Conservation (phyloP, 345 rosid genomes). For the Rhodamnia rubescens region DNA sequence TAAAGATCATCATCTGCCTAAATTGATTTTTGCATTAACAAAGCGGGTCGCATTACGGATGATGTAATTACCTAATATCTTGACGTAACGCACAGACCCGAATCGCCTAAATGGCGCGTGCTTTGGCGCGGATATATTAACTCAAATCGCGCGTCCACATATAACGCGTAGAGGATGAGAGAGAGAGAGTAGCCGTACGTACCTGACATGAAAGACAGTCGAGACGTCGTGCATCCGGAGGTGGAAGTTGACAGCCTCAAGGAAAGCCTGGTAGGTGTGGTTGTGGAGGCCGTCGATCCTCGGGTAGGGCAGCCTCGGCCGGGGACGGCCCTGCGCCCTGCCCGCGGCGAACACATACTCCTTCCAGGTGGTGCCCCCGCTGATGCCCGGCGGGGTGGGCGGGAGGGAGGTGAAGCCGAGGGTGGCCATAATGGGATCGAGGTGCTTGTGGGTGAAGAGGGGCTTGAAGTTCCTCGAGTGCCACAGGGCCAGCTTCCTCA, state of each 20-base stretch:
- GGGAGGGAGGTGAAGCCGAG: conserved; percentile 32
- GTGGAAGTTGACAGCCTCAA: conserved; percentile 43
- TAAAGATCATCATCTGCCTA: background rate
- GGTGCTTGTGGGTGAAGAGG: conserved; percentile 33
- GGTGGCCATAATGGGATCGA: conserved; percentile 32
- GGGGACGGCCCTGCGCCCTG: background rate
- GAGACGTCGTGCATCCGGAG: conserved; percentile 24
- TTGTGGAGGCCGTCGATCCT: conserved; percentile 47
- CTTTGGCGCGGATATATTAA: background rate
- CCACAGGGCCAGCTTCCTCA: conserved; percentile 39
- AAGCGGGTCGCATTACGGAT: background rate
- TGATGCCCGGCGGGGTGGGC: background rate
- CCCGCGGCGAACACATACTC: conserved; percentile 19
- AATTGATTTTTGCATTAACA: background rate
- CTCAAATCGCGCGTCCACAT: background rate
- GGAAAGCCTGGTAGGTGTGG: conserved; percentile 30
- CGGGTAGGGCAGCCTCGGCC: conserved; percentile 32
- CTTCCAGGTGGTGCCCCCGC: conserved; percentile 7
- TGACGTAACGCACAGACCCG: background rate
- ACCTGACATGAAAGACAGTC: conserved; percentile 41
- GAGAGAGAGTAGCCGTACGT: conserved; percentile 1
- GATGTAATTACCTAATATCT: background rate
- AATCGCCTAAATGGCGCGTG: background rate
- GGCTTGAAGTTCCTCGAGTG: conserved; percentile 37
- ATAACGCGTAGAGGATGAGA: background rate